Conservation (phyloP, 495 filamentous ascomycete genomes). For the Penicillium alfredii region DNA sequence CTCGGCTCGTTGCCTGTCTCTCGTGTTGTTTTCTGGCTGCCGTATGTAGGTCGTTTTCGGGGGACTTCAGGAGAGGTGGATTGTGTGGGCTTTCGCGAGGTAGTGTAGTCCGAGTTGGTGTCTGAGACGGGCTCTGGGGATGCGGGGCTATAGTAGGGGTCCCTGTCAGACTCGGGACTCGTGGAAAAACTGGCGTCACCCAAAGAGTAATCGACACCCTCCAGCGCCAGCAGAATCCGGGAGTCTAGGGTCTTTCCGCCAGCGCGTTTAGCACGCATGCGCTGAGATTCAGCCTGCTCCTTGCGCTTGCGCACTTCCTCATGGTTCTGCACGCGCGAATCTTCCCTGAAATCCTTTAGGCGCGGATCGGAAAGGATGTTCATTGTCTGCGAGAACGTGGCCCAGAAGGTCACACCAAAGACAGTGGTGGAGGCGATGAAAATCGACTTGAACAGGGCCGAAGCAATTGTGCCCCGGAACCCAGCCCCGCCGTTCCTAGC, state of each 20-base stretch:
- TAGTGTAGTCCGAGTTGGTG: not conserved
- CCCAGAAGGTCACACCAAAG: constrained; percentile 6
- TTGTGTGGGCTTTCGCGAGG: not conserved
- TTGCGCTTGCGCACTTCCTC: constrained; percentile 24
- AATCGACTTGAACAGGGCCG: constrained; percentile 16
- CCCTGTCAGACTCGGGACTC: constrained; percentile 3
- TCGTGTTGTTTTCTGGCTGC: not conserved
- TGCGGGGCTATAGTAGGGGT: constrained; percentile 3
- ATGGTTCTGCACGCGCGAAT: constrained; percentile 12
- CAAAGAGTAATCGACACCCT: too few species aligned
- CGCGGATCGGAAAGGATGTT: constrained; percentile 22
- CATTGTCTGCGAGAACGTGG: constrained; percentile 10
- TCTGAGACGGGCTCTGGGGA: constrained; percentile 1
- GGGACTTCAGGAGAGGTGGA: not conserved
- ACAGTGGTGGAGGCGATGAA: constrained; percentile 11
- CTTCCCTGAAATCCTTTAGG: constrained; percentile 18
- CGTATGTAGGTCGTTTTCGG: not conserved
- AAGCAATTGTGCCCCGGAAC: not conserved
- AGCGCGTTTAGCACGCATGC: constrained; percentile 1
- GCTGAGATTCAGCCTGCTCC: constrained; percentile 12
- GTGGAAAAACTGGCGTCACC: too few species aligned
- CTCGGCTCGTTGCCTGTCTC: constrained; percentile 1
- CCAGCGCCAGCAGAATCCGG: constrained; percentile 3
- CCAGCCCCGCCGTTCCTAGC: not conserved
- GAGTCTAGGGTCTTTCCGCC: constrained; percentile 7